These are phyloP conservation scores for Fusarium tuaranense DNA, from an alignment of 2,329 filamentous ascomycete species.

Conservation along the genomic window DNA sequence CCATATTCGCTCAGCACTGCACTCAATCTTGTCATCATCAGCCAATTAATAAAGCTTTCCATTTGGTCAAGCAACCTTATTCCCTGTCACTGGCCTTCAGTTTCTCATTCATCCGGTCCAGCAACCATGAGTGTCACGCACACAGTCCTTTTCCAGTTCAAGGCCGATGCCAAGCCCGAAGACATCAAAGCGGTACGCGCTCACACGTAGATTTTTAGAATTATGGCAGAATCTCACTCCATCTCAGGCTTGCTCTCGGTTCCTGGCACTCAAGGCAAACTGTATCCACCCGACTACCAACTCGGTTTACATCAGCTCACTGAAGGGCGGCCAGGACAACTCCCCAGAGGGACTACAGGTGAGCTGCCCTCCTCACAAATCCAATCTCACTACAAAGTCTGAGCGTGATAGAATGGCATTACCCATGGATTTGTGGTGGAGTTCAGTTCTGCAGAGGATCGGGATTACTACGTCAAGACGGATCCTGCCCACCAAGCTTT, in stretches of 20 bases:
- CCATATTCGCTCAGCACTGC: not conserved
- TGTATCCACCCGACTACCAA: slow-evolving; percentile 72
- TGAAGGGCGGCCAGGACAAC: slow-evolving; percentile 71
- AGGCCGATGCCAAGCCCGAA: slow-evolving; percentile 59
- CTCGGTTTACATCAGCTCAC: slow-evolving; percentile 69
- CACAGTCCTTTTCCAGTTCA: slow-evolving; percentile 76
- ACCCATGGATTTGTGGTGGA: slow-evolving; percentile 78
- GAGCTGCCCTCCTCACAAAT: slow-evolving; percentile 16
- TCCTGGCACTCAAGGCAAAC: slow-evolving; percentile 64
- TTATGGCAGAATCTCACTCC: not conserved
- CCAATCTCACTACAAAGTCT: not conserved
- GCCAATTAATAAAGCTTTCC: not conserved
- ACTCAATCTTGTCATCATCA: not conserved
- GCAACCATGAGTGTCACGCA: slow-evolving; percentile 62
- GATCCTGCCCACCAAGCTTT: slow-evolving; percentile 75
- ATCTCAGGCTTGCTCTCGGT: slow-evolving; percentile 45
- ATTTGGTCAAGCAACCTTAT: not conserved
- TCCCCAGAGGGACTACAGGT: slow-evolving; percentile 72
- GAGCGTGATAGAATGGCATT: slow-evolving; percentile 63
- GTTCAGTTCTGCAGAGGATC: slow-evolving; percentile 72
- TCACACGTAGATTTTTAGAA: not conserved
- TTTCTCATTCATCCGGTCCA: not conserved
- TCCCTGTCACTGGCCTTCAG: not conserved
- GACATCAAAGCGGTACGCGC: slow-evolving; percentile 67
- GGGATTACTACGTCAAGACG: slow-evolving; percentile 74